Base-by-base conservation (phyloP, 2,329 filamentous ascomycete genomes). In the Anthostomella pinea region DNA sequence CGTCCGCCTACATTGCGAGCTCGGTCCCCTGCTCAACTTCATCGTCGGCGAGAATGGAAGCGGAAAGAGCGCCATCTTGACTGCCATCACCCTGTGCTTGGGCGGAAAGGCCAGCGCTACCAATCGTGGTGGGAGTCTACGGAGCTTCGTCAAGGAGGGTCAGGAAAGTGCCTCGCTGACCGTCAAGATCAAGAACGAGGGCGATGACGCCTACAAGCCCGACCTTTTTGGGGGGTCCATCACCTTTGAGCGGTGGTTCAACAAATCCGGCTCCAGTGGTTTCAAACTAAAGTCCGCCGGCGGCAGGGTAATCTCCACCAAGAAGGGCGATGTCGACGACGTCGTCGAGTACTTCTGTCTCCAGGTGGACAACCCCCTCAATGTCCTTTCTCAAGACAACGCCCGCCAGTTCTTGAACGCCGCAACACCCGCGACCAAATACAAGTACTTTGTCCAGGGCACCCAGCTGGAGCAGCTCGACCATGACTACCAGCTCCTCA, bases 1-100 rank as follows among this genome's bases (percentile, higher is more conserved):
- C 60, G 72, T 81, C 28, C 81, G 83, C 37, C 75, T 97, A 13
- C 79, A 84, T 27, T 85, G 95, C 41, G 77, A 85, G 38, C 72
- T 98, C n/a, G 93, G 93, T 0, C 93, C 93, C 0, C 70, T 96
- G 23, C 94, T 98, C 62, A 98, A 98, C 64, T 98, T 98, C 64
- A 90, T 98, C 44, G 90, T 96, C 37, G 93, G 93, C 11, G 89
- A 95, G 62, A 98, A 98, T 58, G 93, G 93, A 20, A 97, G 91
- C 58, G 93, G 93, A 22, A 98, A 98, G 68, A 98, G 93, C 60
- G 93, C 93, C 3, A 85, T 97, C 10, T 68, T 98, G 18, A 97
- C 93, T 0, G 93, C 89, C 4, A 79, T 98, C 47, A 95, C 89
- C 0, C 73, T 98, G 21, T 97, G 93, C 56, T 72, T 98, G n/a